phyloP scores from a whole-genome alignment of 1,284 basidiomycete species.

The Ustilago shanxiensis region DNA sequence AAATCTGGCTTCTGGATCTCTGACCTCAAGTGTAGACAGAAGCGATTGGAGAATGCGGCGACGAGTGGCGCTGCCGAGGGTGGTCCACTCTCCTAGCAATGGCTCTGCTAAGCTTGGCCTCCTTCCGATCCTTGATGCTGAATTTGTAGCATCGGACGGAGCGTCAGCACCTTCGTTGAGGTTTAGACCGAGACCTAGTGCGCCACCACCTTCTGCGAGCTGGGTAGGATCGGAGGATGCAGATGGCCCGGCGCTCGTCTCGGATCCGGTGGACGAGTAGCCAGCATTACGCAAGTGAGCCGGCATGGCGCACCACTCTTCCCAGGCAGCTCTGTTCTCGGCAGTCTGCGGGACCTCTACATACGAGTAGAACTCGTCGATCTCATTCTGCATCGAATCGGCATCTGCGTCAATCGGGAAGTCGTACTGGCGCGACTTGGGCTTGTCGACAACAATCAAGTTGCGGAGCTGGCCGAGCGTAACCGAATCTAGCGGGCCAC shows the following conservation, averaged over 20 bases:
- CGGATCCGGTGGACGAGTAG: constrained; percentile 25
- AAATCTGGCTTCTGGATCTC: constrained; percentile 60
- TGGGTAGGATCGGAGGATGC: constrained; percentile 11
- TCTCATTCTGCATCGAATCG: constrained; percentile 92
- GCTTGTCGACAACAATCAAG: constrained; percentile 51
- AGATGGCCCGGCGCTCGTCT: constrained; percentile 19
- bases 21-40: constrained; percentile 60
- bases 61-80: constrained; percentile 55
- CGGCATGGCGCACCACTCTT: constrained; percentile 73
- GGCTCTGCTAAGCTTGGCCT: constrained; percentile 36
- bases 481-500: constrained; percentile 55
- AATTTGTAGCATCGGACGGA: not conserved
- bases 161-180: constrained; percentile 15
- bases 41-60: constrained; percentile 59
- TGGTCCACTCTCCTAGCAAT: constrained; percentile 58
- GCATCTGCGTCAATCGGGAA: constrained; percentile 76
- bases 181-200: constrained; percentile 56
- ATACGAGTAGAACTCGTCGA: constrained; percentile 98
- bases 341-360: constrained; percentile 91
- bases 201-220: constrained; percentile 24
- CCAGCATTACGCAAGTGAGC: constrained; percentile 34
- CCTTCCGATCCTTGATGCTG: constrained; percentile 10
- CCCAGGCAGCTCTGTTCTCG: constrained; percentile 89
- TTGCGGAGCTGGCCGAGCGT: constrained; percentile 58
- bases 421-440: constrained; percentile 53